A percentile compares a stretch with the other conserved stretches of the same genome.
Conservation (phyloP, 1,284 basidiomycete species). For the Microbotryum silenes-acaulis region DNA sequence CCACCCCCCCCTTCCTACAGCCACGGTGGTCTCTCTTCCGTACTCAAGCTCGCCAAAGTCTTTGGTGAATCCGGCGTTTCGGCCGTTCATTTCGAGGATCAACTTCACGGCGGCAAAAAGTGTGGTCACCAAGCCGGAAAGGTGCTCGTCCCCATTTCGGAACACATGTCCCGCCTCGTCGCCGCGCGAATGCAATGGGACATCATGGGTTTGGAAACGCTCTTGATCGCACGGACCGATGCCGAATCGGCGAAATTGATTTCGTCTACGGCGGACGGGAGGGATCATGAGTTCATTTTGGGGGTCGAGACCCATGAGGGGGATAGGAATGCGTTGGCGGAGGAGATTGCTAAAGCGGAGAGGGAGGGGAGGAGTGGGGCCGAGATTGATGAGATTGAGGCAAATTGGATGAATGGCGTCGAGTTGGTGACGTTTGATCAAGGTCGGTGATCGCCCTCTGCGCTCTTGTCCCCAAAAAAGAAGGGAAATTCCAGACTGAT, state of each 20-base stretch:
- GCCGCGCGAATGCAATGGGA: slow-evolving; percentile 81
- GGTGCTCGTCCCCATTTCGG: slow-evolving; percentile 79
- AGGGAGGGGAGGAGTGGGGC: slow-evolving; percentile 57
- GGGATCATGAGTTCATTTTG: slow-evolving; percentile 63
- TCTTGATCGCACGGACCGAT: slow-evolving; percentile 83
- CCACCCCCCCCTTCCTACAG: slow-evolving; percentile 43
- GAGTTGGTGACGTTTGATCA: slow-evolving; percentile 74
- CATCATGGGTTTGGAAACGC: slow-evolving; percentile 75
- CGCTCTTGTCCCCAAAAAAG: no score
- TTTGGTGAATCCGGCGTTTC: slow-evolving; percentile 87
- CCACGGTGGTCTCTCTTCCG: slow-evolving; percentile 84
- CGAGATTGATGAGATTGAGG: slow-evolving; percentile 68
- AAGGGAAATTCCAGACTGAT: neutral
- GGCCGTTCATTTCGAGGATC: slow-evolving; percentile 84
- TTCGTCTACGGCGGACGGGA: slow-evolving; percentile 70
- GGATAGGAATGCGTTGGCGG: slow-evolving; percentile 48
- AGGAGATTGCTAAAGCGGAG: slow-evolving; percentile 67
- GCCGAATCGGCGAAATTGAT: slow-evolving; percentile 82
- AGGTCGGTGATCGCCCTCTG: slow-evolving; percentile 47
- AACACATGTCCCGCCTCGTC: slow-evolving; percentile 73
- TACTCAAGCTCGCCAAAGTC: slow-evolving; percentile 91
- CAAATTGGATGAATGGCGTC: slow-evolving; percentile 65
- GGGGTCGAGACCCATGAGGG: slow-evolving; percentile 50
- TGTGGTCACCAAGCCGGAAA: slow-evolving; percentile 92
- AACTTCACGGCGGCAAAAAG: slow-evolving; percentile 86